Base-by-base conservation (phyloP, 352 stramenopile species). In the Globisporangium nagaii region DNA sequence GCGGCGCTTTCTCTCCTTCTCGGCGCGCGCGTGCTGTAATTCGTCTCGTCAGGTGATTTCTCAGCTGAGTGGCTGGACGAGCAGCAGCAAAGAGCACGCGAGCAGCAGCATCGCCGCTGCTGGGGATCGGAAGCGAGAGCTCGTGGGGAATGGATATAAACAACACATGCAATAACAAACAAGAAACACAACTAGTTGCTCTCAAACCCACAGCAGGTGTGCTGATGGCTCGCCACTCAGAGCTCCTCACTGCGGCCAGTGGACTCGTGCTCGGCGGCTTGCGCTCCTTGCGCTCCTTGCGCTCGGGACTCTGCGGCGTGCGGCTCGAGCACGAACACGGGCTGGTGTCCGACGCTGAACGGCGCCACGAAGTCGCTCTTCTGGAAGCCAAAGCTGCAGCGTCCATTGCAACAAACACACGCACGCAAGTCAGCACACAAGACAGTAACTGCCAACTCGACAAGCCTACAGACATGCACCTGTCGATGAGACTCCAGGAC, bases 401-500 rank as follows among this genome's bases (percentile, higher is more conserved):
- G n/a, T 35, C 12, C 49, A 37, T 22, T 60, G 13, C 28, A 19
- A 43, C 41, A 39, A 42, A 8, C 20, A 35, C 28, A 35, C n/a
- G 3, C 43, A 15, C 22, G 22, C 25, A 27, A 47, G 41, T 32
- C 22, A 20, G 40, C 15, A n/a, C 6, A 10, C 40, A 32, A 20
- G 1, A 36, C 13, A 19, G 4, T 15, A 40, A 40, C n/a, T 3
- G 5, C 35, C n/a, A 40, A 3, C 13, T 27, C 19, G 28, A 17
- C 19, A 28, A 13, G 17, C 9, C 39, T 45, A 54, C 5, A 22
- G 36, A 20, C 45, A 28, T 56, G 1, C 11, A 53, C 51, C 46
- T 73, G 34, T 77, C 68, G 10, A 73, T 43, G 17, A 78, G 17
- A 4, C 44, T 49, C 70, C 72, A 88, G 19, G 66, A 53, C 24